Percentiles rank a stretch among this genome's conserved stretches.
Conservation (phyloP, 2,329 filamentous ascomycete species). For the Hymenoscyphus linearis region DNA sequence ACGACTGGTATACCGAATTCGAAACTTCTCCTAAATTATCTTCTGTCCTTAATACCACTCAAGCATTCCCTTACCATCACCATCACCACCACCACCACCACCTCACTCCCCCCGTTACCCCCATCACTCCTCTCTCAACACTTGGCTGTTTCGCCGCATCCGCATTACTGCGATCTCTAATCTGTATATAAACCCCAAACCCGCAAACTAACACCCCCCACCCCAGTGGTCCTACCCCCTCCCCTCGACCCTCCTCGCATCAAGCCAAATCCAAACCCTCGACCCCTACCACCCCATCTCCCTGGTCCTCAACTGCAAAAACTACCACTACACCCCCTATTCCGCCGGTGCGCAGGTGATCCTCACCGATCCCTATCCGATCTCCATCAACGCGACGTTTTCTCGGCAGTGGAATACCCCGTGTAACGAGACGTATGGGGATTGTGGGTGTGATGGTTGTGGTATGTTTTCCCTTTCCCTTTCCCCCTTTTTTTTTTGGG, state of each 20-base stretch:
- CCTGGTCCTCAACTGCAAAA: slow-evolving; percentile 45
- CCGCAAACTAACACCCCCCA: not conserved
- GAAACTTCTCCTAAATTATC: too few relatives aligned
- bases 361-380: slow-evolving; percentile 43
- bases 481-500: too few relatives aligned
- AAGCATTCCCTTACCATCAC: too few relatives aligned
- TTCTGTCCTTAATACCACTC: too few relatives aligned
- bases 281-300: slow-evolving; percentile 47
- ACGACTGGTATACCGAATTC: too few relatives aligned
- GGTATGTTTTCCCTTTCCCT: slow-evolving; percentile 23
- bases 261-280: slow-evolving; percentile 38
- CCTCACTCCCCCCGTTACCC: too few relatives aligned
- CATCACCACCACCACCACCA: too few relatives aligned
- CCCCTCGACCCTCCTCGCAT: slow-evolving; percentile 38
- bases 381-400: slow-evolving; percentile 41
- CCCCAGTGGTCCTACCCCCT: slow-evolving; percentile 30
- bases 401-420: slow-evolving; percentile 39
- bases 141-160: too few relatives aligned
- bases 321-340: slow-evolving; percentile 45
- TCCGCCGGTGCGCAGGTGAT: slow-evolving; percentile 45
- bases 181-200: not conserved
- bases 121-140: too few relatives aligned
- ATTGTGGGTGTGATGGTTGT: slow-evolving; percentile 47
- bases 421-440: slow-evolving; percentile 45
- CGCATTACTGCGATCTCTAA: too few relatives aligned